phyloP scores from a whole-genome alignment of 768 basidiomycete species.

The Suillus occidentalis region DNA sequence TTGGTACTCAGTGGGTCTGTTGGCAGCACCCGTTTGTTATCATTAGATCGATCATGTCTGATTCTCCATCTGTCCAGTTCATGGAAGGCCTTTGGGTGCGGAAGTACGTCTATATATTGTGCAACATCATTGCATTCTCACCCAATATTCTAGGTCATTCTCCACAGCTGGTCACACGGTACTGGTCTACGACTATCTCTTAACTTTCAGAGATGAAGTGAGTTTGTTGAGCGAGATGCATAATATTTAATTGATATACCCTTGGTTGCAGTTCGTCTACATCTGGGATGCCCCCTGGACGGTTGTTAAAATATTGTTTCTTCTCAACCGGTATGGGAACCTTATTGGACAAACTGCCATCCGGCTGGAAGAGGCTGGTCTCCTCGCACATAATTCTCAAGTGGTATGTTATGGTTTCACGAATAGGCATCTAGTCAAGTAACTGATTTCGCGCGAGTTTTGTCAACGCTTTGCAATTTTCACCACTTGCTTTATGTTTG shows the following conservation, averaged over 20 bases:
- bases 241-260: neutral
- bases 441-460: neutral
- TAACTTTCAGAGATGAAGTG: constrained; percentile 19
- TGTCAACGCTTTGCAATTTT: neutral
- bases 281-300: constrained; percentile 20
- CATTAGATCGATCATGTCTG: neutral
- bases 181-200: constrained; percentile 17
- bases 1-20: neutral
- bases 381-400: constrained; percentile 1
- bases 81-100: constrained; percentile 6
- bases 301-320: constrained; percentile 10
- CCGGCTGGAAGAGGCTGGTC: constrained; percentile 7
- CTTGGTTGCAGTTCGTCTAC: constrained; percentile 12
- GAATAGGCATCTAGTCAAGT: neutral
- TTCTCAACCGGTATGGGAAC: constrained; percentile 20
- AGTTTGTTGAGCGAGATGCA: neutral
- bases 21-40: neutral
- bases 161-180: constrained; percentile 11
- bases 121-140: neutral
- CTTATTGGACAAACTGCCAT: constrained; percentile 14
- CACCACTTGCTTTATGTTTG: neutral
- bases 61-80: neutral
- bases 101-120: neutral
- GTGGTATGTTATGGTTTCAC: neutral
- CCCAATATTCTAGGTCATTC: constrained; percentile 9